Evolutionary conservation across 2,329 filamentous ascomycete genomes (phyloP).

Genomic region (Alternaria rosae): DNA sequence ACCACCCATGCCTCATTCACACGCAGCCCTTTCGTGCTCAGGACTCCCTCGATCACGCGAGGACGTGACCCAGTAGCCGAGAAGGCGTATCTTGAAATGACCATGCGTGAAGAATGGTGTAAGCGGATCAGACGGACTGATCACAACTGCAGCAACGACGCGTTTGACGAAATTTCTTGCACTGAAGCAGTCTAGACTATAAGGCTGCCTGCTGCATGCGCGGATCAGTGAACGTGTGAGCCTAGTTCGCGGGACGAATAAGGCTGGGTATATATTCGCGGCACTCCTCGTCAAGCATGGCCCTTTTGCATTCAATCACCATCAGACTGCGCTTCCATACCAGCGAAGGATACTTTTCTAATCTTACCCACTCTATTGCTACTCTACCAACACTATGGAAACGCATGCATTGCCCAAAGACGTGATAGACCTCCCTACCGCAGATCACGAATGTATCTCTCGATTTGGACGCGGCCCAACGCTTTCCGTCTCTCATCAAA

Average conservation of each 20-base stretch:
- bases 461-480: conserved; percentile 5
- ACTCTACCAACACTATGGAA: not conserved
- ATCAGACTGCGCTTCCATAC: not conserved
- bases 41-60: not conserved
- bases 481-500: not conserved
- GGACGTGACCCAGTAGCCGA: not conserved
- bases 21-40: not conserved
- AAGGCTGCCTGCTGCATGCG: not conserved
- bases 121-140: not conserved
- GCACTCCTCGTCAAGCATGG: not conserved
- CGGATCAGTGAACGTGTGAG: not conserved
- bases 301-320: not conserved
- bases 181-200: too few species aligned
- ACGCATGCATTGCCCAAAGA: not conserved
- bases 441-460: conserved; percentile 6
- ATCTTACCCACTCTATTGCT: not conserved
- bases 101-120: not conserved
- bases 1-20: not conserved
- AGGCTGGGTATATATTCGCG: not conserved
- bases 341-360: not conserved
- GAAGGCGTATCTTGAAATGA: not conserved
- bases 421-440: not conserved
- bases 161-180: not conserved
- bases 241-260: not conserved
- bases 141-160: not conserved